Evolutionary conservation across 495 filamentous ascomycete genomes (phyloP), one percentile per base, ranked within the genome.

Genomic region (Cenococcum geophilum): DNA sequence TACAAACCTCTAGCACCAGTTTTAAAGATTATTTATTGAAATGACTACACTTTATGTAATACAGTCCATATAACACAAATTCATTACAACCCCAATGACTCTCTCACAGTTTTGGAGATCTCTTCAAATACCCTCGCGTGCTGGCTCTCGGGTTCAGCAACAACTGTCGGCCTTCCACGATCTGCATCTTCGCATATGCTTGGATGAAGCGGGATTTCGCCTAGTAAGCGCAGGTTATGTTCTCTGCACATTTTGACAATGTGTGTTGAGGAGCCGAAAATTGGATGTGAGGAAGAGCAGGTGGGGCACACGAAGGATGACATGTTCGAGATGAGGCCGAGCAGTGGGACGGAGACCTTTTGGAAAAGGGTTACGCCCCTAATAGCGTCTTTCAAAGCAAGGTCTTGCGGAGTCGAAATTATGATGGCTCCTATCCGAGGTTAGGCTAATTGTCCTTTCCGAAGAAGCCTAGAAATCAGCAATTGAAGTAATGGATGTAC

Each of bases 261-360:
- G 49, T 66, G 73, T 52, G 75, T 74, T 58, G 80, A 76, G 2
- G 77, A 77, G 5, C 88, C 88, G 72, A 97, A 97, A 21, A 98
- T 88, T 42, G 82, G 80, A n/a, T 89, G 92, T 43, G 82, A 76
- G 4, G 80, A 78, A 5, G 79, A 76, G 63, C 93, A 98, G 54
- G 84, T 76, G 0, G 92, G 90, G 66, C 93, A 97, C 1, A 74
- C 78, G 66, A 96, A 97, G 23, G 87, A 79, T 2, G 85, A 86
- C 93, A 99, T 99, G 66, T 99, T 99, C 69, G 92, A 87, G 52
- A 97, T 86, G 79, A 97, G 86, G n/a, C 93, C 93, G 23, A 97
- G 75, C 16, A 96, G 85, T 21, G 83, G 84, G 0, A 88, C 83
- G 37, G 84, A 73, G 59, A 92, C 86, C 65, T 89, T 92, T 63